These are phyloP conservation scores for Clohesyomyces aquaticus DNA, from an alignment of 495 filamentous ascomycete genomes.

Conservation along the genomic window DNA sequence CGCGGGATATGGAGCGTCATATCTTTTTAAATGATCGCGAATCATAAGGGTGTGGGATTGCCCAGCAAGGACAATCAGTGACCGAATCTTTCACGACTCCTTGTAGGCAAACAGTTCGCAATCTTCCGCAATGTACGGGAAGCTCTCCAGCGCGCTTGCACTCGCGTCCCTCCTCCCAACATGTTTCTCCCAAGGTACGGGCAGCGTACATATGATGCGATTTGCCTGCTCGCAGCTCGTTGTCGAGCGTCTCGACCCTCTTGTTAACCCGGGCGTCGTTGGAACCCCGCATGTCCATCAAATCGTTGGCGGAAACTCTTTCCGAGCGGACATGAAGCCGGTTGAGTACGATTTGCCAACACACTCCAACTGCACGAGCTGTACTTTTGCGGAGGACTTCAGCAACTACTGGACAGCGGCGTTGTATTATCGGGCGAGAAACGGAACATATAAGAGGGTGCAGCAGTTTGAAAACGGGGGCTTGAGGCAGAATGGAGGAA, in stretches of 20 bases:
- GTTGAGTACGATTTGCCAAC: slow-evolving; percentile 22
- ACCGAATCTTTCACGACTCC: too few relatives aligned
- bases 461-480: slow-evolving; percentile 32
- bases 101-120: too few relatives aligned
- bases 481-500: slow-evolving; percentile 22
- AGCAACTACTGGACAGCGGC: slow-evolving; percentile 37
- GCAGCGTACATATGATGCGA: slow-evolving; percentile 27
- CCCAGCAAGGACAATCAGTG: too few relatives aligned
- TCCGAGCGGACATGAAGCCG: slow-evolving; percentile 28
- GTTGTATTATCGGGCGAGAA: slow-evolving; percentile 26
- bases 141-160: slow-evolving; percentile 1
- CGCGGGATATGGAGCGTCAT: too few relatives aligned
- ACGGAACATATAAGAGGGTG: slow-evolving; percentile 34
- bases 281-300: slow-evolving; percentile 31
- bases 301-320: slow-evolving; percentile 32
- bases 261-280: slow-evolving; percentile 24
- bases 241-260: slow-evolving; percentile 28
- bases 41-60: too few relatives aligned
- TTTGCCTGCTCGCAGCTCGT: slow-evolving; percentile 31
- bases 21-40: too few relatives aligned
- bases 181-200: too few relatives aligned
- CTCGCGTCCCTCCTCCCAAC: too few relatives aligned
- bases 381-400: slow-evolving; percentile 35
- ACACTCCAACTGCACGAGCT: slow-evolving; percentile 31
- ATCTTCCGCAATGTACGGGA: too few relatives aligned